Evolutionary conservation across 768 basidiomycete species (phyloP), one percentile per base, ranked within the genome.

Genomic region (Leccinum obscurum): DNA sequence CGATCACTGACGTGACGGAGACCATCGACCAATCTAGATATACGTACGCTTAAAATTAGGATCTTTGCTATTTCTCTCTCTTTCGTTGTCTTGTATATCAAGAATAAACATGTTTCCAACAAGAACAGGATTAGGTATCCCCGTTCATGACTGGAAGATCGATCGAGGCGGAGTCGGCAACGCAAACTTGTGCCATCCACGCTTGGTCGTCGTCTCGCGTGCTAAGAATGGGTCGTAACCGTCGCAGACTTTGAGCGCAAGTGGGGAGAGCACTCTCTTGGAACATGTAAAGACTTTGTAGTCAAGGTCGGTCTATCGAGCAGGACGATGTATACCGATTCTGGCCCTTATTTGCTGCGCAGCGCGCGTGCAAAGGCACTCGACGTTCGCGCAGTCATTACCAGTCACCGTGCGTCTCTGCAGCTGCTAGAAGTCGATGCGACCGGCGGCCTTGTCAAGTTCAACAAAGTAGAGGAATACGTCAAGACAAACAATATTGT

Each of bases 381-480:
- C 50, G 79, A 83, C 30, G 93, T 96, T 30, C 82, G 86, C 66
- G 84, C 92, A 5, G 89, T 98, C 59, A 94, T 99, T 65, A 99
- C 97, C 20, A 96, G 97, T 37, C 85, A 95, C 26, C 86, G 97
- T 14, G 86, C 88, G 1, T 78, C 83, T 17, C 81, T 98, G 39
- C 83, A 87, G 65, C 93, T 94, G 1, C 81, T 99, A 57, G 96
- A 98, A 76, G 82, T 96, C 30, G 96, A 98, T 75, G 80, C 83
- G 55, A 94, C 91, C 1, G 96, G 96, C 1, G 96, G 96, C 5
- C 76, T 98, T 34, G 74, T 98, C 64, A 98, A 99, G 79, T 83
- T 98, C 52, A 99, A 99, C 74, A 75, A 92, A 44, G 91, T 98
- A 17, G 88, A 97, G 63, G 87, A 85, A 73, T 95, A 98, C 74